Base-by-base conservation (phyloP, 208 protist species). In the Trypanosoma lewisi region DNA sequence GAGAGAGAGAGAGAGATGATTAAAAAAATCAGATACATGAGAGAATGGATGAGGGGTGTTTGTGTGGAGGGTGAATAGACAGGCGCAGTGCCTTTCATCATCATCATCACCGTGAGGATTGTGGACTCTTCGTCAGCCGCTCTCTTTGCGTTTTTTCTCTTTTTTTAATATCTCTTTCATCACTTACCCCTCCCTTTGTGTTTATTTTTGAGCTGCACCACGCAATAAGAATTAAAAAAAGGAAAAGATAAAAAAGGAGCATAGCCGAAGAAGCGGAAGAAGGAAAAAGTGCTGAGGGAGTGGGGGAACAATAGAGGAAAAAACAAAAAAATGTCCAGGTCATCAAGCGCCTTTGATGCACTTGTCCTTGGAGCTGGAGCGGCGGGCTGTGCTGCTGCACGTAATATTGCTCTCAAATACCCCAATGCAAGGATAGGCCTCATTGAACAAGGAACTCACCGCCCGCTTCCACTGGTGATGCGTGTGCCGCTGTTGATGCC, bases 281-380 rank as follows among this genome's bases (percentile, higher is more conserved):
- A 58, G 56, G 50, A 65, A 56, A 34, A 50, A 19, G 27, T 4
- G 33, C 30, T 30, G 52, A 30, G 3, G 31, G 52, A 44, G 52
- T 4, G 9, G 21, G 27, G 11, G 54, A 45, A 25, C 5, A 45
- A 56, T n/a, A 23, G 1, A 49, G 27, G 12, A 48, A 51, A 51
- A 19, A 19, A 21, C 9, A 19, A 51, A 4, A 51, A 19, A 51
- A 25, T 56, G 34, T 31, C 53, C 45, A 36, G 19, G 9, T 77
- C 76, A 68, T 68, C 75, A 62, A 33, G 44, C 9, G 45, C 69
- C 8, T 93, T 80, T 64, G 83, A 94, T 60, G 70, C 87, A 58
- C 63, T 94, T 23, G 76, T 94, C 1, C 52, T 94, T 39, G 87
- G 87, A 14, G 77, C 87, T 21, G 87, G 87, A 21, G 73, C 80